These are phyloP conservation scores for Kingdonia uniflora DNA, from an alignment of 164 flowering plant genomes.

Conservation along the genomic window DNA sequence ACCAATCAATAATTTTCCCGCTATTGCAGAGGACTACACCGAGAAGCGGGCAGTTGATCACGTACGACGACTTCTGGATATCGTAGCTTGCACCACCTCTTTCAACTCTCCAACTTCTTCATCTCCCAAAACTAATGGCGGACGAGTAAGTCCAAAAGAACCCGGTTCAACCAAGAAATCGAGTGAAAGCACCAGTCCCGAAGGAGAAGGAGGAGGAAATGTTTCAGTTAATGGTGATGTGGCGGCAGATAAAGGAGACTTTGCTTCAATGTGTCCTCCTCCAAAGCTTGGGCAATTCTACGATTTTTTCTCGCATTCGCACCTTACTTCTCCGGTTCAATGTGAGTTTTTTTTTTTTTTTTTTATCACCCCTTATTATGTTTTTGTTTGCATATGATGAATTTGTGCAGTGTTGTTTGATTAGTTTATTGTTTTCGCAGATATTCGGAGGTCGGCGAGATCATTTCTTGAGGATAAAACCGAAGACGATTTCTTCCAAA, in stretches of 20 bases:
- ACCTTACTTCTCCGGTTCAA: slow-evolving; percentile 74
- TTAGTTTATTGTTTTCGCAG: slow-evolving; percentile 27
- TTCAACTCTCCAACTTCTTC: slow-evolving; percentile 38
- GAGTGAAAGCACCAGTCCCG: not conserved
- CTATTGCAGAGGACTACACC: slow-evolving; percentile 67
- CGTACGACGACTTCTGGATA: slow-evolving; percentile 77
- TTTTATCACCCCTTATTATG: not conserved
- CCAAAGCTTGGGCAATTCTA: slow-evolving; percentile 77
- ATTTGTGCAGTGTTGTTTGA: not conserved
- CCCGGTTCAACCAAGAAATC: slow-evolving; percentile 10
- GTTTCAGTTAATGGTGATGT: slow-evolving; percentile 8
- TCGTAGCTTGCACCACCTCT: slow-evolving; percentile 75
- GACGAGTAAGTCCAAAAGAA: slow-evolving; percentile 23
- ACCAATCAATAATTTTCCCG: not conserved
- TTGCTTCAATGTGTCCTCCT: slow-evolving; percentile 59
- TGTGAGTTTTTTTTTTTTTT: slow-evolving; percentile 30
- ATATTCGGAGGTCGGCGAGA: slow-evolving; percentile 64
- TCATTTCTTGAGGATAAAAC: slow-evolving; percentile 72
- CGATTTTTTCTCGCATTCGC: slow-evolving; percentile 82
- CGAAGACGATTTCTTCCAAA: slow-evolving; percentile 74
- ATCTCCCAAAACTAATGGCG: slow-evolving; percentile 24
- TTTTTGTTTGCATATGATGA: not conserved
- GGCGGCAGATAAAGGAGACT: slow-evolving; percentile 21
- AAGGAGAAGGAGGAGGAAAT: not conserved
- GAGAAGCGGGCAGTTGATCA: slow-evolving; percentile 56